Evolutionary conservation across 495 filamentous ascomycete genomes (phyloP), one percentile per base, ranked within the genome.

Genomic region (Penicillium nucicola): DNA sequence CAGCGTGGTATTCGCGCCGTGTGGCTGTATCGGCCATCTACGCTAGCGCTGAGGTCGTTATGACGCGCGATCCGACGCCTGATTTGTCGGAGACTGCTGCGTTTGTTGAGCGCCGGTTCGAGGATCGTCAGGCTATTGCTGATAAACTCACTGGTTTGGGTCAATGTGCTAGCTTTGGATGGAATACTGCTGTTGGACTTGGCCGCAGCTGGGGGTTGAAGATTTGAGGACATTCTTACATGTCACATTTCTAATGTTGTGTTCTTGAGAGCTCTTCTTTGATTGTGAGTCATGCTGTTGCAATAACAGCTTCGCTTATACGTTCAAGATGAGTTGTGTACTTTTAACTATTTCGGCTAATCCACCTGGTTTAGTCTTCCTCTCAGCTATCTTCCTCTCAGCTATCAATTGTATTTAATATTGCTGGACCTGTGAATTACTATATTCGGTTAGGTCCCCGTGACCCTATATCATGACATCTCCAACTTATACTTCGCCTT

Each of bases 1-100:
- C 82, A 1, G 80, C 79, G 10, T 97, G 93, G 93, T 98, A 97
- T 64, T 88, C 90, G 46, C 93, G 93, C 66, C 84, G 93, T 5
- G 81, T 85, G 5, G 82, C 82, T 1, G 74, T 97, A 5, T 81
- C 86, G 3, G 77, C 83, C 10, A 82, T 96, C 56, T 98, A 97
- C 63, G 87, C 89, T 19, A 86, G 84, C 33, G 81, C 86, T 22
- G 93, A 98, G 67, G 72, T 96, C 3, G 91, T 91, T 68, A 95
- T 97, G 92, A 97, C 90, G 13, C 86, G 86, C 37, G 95, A 97
- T 64, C 69, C 65, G 46, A 87, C 82, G 0, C 64, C 74, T 0
- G 82, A 80, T 12, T 89, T 85, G 55, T 57, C 51, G 2, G 88
- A 89, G 44, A 97, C 93, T 18, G 85, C 85, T 56, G 71, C 78